Base-by-base conservation (phyloP, 495 filamentous ascomycete genomes). In the Penicillium waksmanii region DNA sequence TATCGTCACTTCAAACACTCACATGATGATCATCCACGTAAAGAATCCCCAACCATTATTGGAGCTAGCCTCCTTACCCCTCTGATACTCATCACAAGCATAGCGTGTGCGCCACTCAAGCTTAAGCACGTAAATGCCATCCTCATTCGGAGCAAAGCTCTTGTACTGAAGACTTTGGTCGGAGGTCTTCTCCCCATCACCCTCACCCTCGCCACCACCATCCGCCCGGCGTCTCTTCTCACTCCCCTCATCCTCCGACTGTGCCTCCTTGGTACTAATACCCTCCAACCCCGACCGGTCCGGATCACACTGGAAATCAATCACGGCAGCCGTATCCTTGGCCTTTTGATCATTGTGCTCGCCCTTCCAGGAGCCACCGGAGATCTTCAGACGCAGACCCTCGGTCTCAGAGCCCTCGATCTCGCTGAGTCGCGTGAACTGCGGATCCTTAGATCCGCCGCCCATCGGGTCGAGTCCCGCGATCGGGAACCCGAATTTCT, bases 1-100 rank as follows among this genome's bases (percentile, higher is more conserved):
- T 1, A 1, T 13, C 3, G 12, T 38, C 36, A 4, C 36, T 38
- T 8, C 12, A 19, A 19, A 48, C 12, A 85, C 91, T 82, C 77
- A 96, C 94, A 98, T 88, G 63, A 98, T 89, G 61, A 98, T 86
- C 61, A 98, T 80, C 95, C 95, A 98, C 10, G 95, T 97, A 70
- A 98, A 97, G 76, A 97, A 94, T 0, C 96, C 95, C 96, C 94
- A 98, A 51, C 74, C 71, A 35, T 63, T 9, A 31, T 31, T 68
- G 4, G 70, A 76, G 21, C 65, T 67, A 12, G 70, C 72, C n/a
- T 77, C 78, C n/a, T 79, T 80, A 6, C 73, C 77, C 31, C 75
- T 70, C 50, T 70, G 56, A 48, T 78, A 76, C 25, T 77, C 76
- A 61, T 92, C 87, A 73, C 95, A 98, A 0, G 89, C 94, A 67